Evolutionary conservation across 306 rosid species (phyloP), one percentile per base, ranked within the genome.

Genomic region (Vigna hirtella): DNA sequence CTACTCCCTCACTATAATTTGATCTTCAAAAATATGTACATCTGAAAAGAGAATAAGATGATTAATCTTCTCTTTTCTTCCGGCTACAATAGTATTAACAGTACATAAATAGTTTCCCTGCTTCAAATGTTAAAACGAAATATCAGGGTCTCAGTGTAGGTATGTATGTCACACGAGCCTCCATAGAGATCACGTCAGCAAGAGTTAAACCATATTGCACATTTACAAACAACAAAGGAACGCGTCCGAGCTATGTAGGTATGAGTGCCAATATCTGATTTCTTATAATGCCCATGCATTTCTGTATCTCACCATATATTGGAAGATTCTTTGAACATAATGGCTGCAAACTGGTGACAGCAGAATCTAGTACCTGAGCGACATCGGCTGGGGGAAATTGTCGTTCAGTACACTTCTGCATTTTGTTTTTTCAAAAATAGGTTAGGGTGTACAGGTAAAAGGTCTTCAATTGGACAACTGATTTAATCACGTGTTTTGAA

Each of bases 341-440:
- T 42, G 99, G 99, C 87, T 84, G 93, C 89, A 93, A 82, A 80
- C 85, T 86, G 66, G 84, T 87, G 38, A 90, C 90, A 9, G 98
- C 99, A 55, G 89, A 89, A 86, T 95, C 99, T 76, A 95, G 82
- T 32, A 91, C 86, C 80, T 79, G 96, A 28, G 97, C 98, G 26
- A 93, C 96, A 68, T 91, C 98, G 48, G 96, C 90, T 2, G 97
- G 99, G 40, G 99, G 93, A 79, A 93, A 91, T 57, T 86, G 99
- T 62, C 99, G 85, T 70, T 93, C 99, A 18, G 99, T 93, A 79
- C 99, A 95, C 77, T 89, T 90, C 99, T 95, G 97, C 88, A 90
- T 62, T 85, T 86, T 48, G 79, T 57, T 82, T 43, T 65, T 76
- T 18, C 62, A 64, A 22, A 63, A 51, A 72, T 56, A 30, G 34